These are phyloP conservation scores for Scheffersomyces parashehatae DNA, from an alignment of 1,139 yeast genomes.

Conservation along the genomic window DNA sequence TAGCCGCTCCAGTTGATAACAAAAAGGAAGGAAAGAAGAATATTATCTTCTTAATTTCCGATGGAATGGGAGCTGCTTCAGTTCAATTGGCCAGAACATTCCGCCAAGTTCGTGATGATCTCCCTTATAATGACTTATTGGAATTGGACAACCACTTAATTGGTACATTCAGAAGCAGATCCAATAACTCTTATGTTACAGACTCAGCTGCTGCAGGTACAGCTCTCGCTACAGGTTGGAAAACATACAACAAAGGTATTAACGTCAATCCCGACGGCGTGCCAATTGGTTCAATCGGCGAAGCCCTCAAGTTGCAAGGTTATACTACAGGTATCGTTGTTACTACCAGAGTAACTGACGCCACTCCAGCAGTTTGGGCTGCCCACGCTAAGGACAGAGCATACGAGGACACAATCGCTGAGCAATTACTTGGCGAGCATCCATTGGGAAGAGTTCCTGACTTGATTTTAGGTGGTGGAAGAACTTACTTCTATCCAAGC, in stretches of 20 bases:
- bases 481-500: conserved; percentile 67
- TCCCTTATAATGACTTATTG: conserved; percentile 54
- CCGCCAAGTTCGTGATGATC: conserved; percentile 55
- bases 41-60: conserved; percentile 83
- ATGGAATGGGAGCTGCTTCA: conserved; percentile 91
- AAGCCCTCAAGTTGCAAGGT: conserved; percentile 78
- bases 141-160: conserved; percentile 64
- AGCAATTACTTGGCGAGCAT: conserved; percentile 77
- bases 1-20: conserved; percentile 1
- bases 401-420: conserved; percentile 82
- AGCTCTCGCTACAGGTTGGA: conserved; percentile 78
- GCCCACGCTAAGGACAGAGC: conserved; percentile 71
- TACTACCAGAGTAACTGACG: conserved; percentile 78
- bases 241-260: conserved; percentile 83
- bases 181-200: conserved; percentile 70
- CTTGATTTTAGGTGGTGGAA: conserved; percentile 85
- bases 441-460: conserved; percentile 80
- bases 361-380: conserved; percentile 88
- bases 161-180: conserved; percentile 78
- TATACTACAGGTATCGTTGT: conserved; percentile 83
- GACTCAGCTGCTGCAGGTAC: conserved; percentile 97
- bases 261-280: conserved; percentile 61
- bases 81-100: conserved; percentile 72
- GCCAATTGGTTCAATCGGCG: conserved; percentile 83
- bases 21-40: conserved; percentile 41